A percentile compares a stretch with the other conserved stretches of the same genome.
Evolutionary conservation across 2,329 filamentous ascomycete genomes (phyloP).

Genomic region (Teratosphaeria pseudoeucalypti): DNA sequence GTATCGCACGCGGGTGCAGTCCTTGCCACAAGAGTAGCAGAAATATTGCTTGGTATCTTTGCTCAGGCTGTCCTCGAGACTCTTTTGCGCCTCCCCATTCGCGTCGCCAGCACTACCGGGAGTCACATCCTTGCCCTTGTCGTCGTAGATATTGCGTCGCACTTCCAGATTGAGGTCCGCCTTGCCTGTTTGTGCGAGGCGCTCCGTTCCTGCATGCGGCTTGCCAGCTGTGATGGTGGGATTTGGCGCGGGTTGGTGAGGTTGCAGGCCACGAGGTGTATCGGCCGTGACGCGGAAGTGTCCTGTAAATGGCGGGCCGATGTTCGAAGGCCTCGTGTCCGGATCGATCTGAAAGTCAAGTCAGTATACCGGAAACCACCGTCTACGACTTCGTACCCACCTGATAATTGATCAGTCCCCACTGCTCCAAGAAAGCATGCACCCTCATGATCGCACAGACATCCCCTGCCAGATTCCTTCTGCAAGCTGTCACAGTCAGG

Average conservation of each 20-base stretch:
- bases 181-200: constrained; percentile 59
- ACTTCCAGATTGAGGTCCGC: constrained; percentile 84
- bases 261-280: constrained; percentile 85
- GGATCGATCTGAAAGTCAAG: constrained; percentile 67
- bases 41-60: constrained; percentile 58
- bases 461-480: constrained; percentile 88
- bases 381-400: constrained; percentile 36
- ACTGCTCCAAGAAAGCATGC: constrained; percentile 94
- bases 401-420: constrained; percentile 98
- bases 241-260: constrained; percentile 80
- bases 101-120: constrained; percentile 33
- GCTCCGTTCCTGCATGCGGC: constrained; percentile 58
- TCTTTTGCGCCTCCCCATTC: constrained; percentile 45
- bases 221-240: constrained; percentile 52
- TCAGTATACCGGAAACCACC: constrained; percentile 3
- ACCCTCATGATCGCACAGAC: constrained; percentile 99
- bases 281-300: constrained; percentile 96
- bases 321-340: constrained; percentile 86
- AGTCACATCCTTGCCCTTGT: constrained; percentile 74
- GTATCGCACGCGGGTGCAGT: constrained; percentile 67
- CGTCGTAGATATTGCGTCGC: constrained; percentile 89
- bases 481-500: constrained; percentile 89
- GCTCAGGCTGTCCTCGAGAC: constrained; percentile 46
- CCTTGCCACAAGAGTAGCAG: constrained; percentile 85
- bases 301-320: constrained; percentile 91